These are phyloP conservation scores for Hygrocybe punicea DNA, from an alignment of 768 basidiomycete species.

Conservation along the genomic window DNA sequence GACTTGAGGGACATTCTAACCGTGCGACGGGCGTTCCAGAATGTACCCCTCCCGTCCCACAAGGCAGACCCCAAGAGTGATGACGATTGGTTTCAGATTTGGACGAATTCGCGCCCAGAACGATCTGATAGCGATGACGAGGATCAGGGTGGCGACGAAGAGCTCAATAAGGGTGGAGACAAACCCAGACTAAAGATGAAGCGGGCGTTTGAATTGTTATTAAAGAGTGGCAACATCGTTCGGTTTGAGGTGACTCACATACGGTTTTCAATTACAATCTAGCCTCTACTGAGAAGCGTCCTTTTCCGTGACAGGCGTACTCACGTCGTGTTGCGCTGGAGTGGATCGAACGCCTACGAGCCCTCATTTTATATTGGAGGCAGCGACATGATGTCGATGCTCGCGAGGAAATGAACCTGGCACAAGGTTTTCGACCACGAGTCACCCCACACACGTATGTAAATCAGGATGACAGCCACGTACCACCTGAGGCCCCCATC, in stretches of 20 bases:
- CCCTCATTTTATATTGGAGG: conserved; percentile 76
- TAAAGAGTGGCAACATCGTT: conserved; percentile 64
- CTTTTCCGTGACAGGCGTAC: conserved; percentile 49
- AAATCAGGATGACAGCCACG: conserved; percentile 39
- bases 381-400: conserved; percentile 72
- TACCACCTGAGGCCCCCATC: conserved; percentile 49
- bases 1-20: conserved; percentile 68
- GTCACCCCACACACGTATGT: conserved; percentile 56
- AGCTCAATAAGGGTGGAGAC: conserved; percentile 41
- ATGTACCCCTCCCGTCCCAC: conserved; percentile 37
- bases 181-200: conserved; percentile 50
- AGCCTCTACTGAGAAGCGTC: conserved; percentile 4
- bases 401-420: conserved; percentile 74
- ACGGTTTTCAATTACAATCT: background rate
- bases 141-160: conserved; percentile 66
- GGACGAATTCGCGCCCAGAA: conserved; percentile 38
- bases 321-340: conserved; percentile 66
- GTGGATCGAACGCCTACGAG: conserved; percentile 78
- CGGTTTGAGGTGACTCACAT: conserved; percentile 69
- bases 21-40: conserved; percentile 62
- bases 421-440: conserved; percentile 52
- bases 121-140: conserved; percentile 50
- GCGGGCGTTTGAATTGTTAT: conserved; percentile 73
- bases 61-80: conserved; percentile 31
- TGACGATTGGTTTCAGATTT: conserved; percentile 30